phyloP scores from a whole-genome alignment of 1,284 basidiomycete genomes.

The Ustilago bromivora region DNA sequence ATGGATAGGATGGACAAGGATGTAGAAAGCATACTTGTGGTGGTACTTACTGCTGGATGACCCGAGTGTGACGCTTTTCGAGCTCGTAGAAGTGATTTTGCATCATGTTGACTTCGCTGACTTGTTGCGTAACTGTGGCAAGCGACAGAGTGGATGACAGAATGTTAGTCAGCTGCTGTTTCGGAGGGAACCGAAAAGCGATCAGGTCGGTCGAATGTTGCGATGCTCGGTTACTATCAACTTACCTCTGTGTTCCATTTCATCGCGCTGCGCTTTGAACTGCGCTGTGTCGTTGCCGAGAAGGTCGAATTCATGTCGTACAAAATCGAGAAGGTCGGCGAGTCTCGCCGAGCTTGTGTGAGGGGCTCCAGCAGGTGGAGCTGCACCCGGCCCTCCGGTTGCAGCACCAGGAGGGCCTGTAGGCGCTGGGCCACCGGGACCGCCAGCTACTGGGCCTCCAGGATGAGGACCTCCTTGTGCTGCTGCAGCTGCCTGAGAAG shows the following conservation, averaged over 20 bases:
- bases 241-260: slow-evolving; percentile 80
- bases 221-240: slow-evolving; percentile 73
- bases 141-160: not conserved
- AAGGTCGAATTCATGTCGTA: slow-evolving; percentile 87
- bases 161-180: not conserved
- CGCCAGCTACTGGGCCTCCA: slow-evolving; percentile 40
- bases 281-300: slow-evolving; percentile 78
- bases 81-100: slow-evolving; percentile 80
- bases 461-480: slow-evolving; percentile 43
- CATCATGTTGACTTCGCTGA: slow-evolving; percentile 63
- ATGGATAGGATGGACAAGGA: not conserved
- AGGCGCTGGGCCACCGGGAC: slow-evolving; percentile 38
- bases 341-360: slow-evolving; percentile 72
- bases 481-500: slow-evolving; percentile 45
- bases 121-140: slow-evolving; percentile 50
- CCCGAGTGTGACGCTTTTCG: slow-evolving; percentile 79
- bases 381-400: slow-evolving; percentile 5
- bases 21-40: not conserved
- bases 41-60: slow-evolving; percentile 75
- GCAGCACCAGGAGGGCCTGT: slow-evolving; percentile 39
- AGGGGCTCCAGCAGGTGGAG: slow-evolving; percentile 41
- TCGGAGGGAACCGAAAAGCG: not conserved
- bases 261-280: slow-evolving; percentile 84
- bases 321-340: slow-evolving; percentile 83
- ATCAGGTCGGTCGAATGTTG: not conserved